Conservation (phyloP, 345 rosid genomes). For the Tarenaya hassleriana region DNA sequence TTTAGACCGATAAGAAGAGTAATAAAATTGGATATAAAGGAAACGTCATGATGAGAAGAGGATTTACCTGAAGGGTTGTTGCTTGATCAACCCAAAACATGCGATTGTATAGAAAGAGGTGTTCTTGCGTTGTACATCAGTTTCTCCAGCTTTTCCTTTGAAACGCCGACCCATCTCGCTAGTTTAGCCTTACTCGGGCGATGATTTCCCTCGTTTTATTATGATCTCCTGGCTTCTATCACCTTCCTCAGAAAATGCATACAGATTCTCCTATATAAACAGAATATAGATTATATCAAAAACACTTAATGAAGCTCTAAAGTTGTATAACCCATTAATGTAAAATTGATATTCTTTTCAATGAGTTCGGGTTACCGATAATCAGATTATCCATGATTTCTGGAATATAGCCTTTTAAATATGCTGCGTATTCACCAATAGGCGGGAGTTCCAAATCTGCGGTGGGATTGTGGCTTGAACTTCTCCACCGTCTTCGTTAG, state of each 20-base stretch:
- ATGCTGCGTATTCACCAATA: slow-evolving; percentile 64
- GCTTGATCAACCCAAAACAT: no score
- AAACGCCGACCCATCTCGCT: slow-evolving; percentile 49
- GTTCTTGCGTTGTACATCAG: slow-evolving; percentile 37
- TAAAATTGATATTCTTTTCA: no score
- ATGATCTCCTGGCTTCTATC: slow-evolving; percentile 42
- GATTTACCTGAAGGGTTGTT: no score
- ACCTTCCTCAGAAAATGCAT: slow-evolving; percentile 37
- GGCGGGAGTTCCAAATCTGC: slow-evolving; percentile 59
- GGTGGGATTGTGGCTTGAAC: slow-evolving; percentile 59
- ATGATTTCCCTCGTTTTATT: slow-evolving; percentile 37
- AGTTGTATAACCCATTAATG: no score
- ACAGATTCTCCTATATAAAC: slow-evolving; percentile 40
- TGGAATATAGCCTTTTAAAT: slow-evolving; percentile 49
- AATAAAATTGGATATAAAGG: no score
- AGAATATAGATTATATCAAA: slow-evolving; percentile 6
- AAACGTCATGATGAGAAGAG: no score
- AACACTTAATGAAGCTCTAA: not conserved
- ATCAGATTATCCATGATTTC: slow-evolving; percentile 50
- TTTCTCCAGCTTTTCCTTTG: slow-evolving; percentile 40
- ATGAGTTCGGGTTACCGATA: slow-evolving; percentile 40
- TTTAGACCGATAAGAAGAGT: no score
- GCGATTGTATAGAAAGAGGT: slow-evolving; percentile 54
- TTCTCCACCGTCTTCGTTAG: slow-evolving; percentile 59
- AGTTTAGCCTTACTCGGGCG: slow-evolving; percentile 42